Evolutionary conservation across 768 basidiomycete genomes (phyloP).

Genomic region (Mycena indigotica): DNA sequence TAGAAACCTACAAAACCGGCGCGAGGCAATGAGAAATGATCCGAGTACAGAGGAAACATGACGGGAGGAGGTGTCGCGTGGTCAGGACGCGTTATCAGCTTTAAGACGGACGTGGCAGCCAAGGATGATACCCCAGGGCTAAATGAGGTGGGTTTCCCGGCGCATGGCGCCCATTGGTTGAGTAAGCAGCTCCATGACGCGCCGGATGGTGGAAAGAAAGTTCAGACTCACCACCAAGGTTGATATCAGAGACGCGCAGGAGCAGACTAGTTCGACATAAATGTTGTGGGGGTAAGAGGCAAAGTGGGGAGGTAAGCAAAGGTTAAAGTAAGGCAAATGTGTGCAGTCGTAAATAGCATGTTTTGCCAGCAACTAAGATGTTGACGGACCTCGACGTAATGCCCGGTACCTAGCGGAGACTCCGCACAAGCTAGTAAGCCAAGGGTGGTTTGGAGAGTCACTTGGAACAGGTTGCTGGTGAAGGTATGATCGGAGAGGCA

Average conservation of each 20-base stretch:
- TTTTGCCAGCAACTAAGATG: neutral
- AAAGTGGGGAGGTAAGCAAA: neutral
- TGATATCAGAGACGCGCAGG: neutral
- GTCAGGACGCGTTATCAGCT: constrained; percentile 24
- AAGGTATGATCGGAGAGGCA: neutral
- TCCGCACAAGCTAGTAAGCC: neutral
- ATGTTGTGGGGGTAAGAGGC: neutral
- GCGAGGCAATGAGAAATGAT: constrained; percentile 24
- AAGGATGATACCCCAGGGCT: constrained; percentile 7
- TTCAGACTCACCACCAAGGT: neutral
- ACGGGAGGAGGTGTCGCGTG: constrained; percentile 23
- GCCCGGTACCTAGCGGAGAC: neutral
- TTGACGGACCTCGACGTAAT: neutral
- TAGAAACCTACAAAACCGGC: constrained; percentile 16
- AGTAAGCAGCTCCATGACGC: neutral
- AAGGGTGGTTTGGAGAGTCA: neutral
- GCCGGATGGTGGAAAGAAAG: neutral
- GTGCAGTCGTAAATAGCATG: neutral
- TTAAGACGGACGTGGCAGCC: constrained; percentile 17
- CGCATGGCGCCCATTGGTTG: neutral
- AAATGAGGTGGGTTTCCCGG: constrained; percentile 21
- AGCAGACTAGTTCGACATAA: too few relatives aligned
- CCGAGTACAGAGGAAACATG: constrained; percentile 24
- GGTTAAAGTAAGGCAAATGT: neutral
- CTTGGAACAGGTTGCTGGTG: neutral